Base-by-base conservation (phyloP, 352 stramenopile species). In the Vaucheria bursata region DNA sequence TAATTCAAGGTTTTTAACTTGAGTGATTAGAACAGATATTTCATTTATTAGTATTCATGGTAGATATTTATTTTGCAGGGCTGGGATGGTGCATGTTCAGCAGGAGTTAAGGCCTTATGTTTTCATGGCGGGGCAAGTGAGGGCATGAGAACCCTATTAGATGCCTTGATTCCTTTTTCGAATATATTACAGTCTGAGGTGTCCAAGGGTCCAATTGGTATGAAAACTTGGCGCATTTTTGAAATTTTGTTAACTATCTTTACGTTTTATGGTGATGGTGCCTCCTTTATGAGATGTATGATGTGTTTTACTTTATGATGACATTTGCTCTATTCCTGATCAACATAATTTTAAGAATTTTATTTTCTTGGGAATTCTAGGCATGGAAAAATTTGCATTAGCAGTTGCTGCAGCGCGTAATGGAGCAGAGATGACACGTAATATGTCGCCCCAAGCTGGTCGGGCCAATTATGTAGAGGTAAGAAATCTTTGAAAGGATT, bases 101-200 rank as follows among this genome's bases (percentile, higher is more conserved):
- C 66, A 1, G 95, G 93, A 52, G 91, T 95, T 6, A 84, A 87
- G 72, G 88, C 88, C 8, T 85, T 95, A 49, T 85, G 82, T 8
- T 86, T 91, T 35, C 98, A 98, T 82, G 94, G 95, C 52, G 94
- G 95, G 6, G 95, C 95, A 0, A 88, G 88, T 32, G 88, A 93
- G 73, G 94, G 94, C 32, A 96, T 92, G 37, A 90, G 95, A 45
- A 99, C 95, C 25, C 97, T 98, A 91, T 80, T 98, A 53, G 95
- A 99, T 87, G 93, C 93, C 6, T 84, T 98, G 4, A 77, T 97
- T 37, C 94, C 94, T 1, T 91, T 92, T 0, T 86, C 91, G 7
- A 40, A 86, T 59, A 69, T 18, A 69, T n/a, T n/a, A n/a, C n/a
- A n/a, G 45, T 59, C n/a, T n/a, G n/a, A n/a, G n/a, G n/a, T n/a